These are phyloP conservation scores for Fistulinella cinereoalba DNA, from an alignment of 1,284 basidiomycete species.

Conservation along the genomic window DNA sequence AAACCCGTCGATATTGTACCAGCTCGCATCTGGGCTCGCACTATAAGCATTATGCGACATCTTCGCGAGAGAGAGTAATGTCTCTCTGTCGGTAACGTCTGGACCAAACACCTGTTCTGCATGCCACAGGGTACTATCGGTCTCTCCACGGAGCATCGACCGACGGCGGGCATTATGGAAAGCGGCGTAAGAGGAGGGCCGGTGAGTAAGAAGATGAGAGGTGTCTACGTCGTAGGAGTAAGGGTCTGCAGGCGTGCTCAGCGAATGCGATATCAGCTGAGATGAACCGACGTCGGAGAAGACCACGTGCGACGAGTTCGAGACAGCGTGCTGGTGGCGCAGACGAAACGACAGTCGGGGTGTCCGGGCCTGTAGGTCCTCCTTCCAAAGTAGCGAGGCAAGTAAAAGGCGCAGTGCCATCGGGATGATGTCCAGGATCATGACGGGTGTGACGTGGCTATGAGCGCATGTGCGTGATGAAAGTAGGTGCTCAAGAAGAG, in stretches of 20 bases:
- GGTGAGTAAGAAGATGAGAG: conserved; percentile 37
- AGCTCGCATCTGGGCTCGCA: conserved; percentile 52
- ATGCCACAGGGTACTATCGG: conserved; percentile 46
- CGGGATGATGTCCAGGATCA: conserved; percentile 25
- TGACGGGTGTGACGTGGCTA: conserved; percentile 1
- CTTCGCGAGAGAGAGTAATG: conserved; percentile 78
- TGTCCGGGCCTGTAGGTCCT: conserved; percentile 9
- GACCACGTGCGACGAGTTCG: conserved; percentile 49
- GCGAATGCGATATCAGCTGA: conserved; percentile 23
- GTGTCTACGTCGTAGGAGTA: conserved; percentile 39
- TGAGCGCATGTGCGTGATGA: background rate
- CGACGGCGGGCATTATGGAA: conserved; percentile 48
- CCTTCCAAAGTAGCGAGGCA: conserved; percentile 23
- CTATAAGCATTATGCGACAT: conserved; percentile 88
- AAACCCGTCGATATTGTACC: conserved; percentile 75
- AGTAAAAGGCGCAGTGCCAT: conserved; percentile 26
- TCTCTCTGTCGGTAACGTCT: conserved; percentile 70
- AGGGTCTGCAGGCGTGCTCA: conserved; percentile 25
- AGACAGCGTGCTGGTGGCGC: conserved; percentile 59
- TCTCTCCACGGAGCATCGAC: conserved; percentile 43
- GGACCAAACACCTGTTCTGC: conserved; percentile 55
- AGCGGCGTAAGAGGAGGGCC: conserved; percentile 46
- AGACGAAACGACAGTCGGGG: conserved; percentile 53
- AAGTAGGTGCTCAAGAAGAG: too few species aligned
- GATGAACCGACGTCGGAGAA: conserved; percentile 49